A percentile compares a stretch with the other conserved stretches of the same genome.
phyloP scores from a whole-genome alignment of 140 eudicot species.

The Ambrosia hybrid region DNA sequence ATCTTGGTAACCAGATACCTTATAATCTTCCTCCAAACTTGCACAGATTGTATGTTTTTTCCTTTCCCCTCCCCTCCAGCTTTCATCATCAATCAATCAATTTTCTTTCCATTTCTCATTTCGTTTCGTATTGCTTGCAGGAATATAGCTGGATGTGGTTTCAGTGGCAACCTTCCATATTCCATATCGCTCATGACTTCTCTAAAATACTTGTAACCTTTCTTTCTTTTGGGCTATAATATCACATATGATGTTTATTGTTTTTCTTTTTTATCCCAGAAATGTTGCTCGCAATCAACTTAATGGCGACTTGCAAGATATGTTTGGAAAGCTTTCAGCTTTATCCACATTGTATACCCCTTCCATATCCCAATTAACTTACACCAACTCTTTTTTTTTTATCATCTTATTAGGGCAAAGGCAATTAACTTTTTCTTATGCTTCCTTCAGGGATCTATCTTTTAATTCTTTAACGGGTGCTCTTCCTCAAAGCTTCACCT shows the following conservation, averaged over 20 bases:
- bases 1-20: conserved; percentile 80
- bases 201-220: conserved; percentile 59
- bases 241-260: background rate
- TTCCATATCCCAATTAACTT: background rate
- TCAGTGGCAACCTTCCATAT: conserved; percentile 70
- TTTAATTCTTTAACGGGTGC: conserved; percentile 60
- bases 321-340: conserved; percentile 58
- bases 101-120: background rate
- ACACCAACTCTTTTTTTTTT: background rate
- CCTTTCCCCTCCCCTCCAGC: background rate
- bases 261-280: conserved; percentile 33
- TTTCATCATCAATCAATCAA: background rate
- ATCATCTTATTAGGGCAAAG: background rate
- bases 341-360: conserved; percentile 73
- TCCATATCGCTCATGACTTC: conserved; percentile 71
- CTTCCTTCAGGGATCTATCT: conserved; percentile 82
- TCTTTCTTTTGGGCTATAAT: background rate
- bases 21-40: conserved; percentile 81
- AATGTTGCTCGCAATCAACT: conserved; percentile 74
- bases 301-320: conserved; percentile 55
- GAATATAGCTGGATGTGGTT: conserved; percentile 77
- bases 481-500: conserved; percentile 74
- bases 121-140: conserved; percentile 55
- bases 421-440: conserved; percentile 12
- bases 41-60: conserved; percentile 51